Conservation (phyloP, 768 basidiomycete species). For the Lyophyllum atratum region DNA sequence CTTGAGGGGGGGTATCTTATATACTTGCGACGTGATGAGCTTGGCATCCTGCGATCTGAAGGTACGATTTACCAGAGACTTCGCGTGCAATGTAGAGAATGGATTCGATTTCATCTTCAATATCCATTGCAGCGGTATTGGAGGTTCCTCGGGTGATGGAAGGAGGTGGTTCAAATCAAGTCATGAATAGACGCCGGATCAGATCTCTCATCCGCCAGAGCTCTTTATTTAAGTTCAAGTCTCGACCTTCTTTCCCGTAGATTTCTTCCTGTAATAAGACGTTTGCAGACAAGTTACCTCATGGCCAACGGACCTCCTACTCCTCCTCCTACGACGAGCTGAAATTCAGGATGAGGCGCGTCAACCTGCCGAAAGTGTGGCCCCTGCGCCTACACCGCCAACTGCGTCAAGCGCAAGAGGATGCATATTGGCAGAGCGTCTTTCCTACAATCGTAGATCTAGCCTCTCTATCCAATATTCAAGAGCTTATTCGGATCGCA, state of each 20-base stretch:
- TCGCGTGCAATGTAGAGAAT: slow-evolving; percentile 89
- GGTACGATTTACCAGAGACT: slow-evolving; percentile 68
- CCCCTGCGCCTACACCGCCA: slow-evolving; percentile 11
- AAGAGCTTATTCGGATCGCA: slow-evolving; percentile 44
- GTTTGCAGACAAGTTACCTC: slow-evolving; percentile 7
- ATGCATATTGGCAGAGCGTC: slow-evolving; percentile 41
- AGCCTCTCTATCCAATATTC: slow-evolving; percentile 44
- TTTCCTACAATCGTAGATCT: slow-evolving; percentile 47
- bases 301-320: slow-evolving; percentile 67
- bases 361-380: slow-evolving; percentile 8
- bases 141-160: slow-evolving; percentile 2
- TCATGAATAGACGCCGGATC: slow-evolving; percentile 2
- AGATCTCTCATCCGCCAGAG: background rate
- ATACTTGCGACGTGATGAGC: slow-evolving; percentile 54
- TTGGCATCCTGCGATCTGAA: background rate
- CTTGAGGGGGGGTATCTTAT: slow-evolving; percentile 87
- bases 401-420: slow-evolving; percentile 25
- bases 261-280: background rate
- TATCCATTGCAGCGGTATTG: slow-evolving; percentile 42
- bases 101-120: slow-evolving; percentile 84
- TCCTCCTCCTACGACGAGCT: slow-evolving; percentile 58
- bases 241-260: background rate
- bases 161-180: background rate
- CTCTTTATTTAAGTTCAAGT: background rate
- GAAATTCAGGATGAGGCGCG: slow-evolving; percentile 59